These are phyloP conservation scores for Cadophora sp. DNA, from an alignment of 2,329 filamentous ascomycete species.

Conservation along the genomic window DNA sequence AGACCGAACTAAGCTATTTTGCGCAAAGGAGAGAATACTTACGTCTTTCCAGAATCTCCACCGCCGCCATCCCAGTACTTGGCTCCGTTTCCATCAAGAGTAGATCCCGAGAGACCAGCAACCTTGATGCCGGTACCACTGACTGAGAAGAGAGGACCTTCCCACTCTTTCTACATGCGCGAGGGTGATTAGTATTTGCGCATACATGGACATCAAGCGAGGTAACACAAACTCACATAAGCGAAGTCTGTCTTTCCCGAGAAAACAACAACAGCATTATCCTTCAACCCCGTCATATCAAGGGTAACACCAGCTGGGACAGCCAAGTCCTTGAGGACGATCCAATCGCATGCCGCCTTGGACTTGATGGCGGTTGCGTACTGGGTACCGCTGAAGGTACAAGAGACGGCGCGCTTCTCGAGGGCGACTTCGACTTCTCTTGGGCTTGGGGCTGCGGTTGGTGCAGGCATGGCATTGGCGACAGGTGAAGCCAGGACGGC, in stretches of 20 bases:
- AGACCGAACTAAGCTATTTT: no score
- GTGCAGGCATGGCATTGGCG: conserved; percentile 18
- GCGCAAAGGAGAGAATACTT: not conserved
- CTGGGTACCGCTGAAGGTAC: conserved; percentile 19
- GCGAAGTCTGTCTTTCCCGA: conserved; percentile 19
- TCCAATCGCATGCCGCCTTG: conserved; percentile 19
- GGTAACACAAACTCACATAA: conserved; percentile 10
- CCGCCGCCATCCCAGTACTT: conserved; percentile 22
- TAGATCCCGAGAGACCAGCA: conserved; percentile 9
- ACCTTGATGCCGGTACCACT: conserved; percentile 24
- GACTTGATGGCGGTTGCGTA: conserved; percentile 22
- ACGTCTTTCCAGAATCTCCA: conserved; percentile 11
- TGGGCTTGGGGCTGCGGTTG: conserved; percentile 15
- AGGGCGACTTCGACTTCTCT: conserved; percentile 20
- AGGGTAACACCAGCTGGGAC: conserved; percentile 20
- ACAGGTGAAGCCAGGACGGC: conserved; percentile 13
- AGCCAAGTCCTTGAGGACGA: conserved; percentile 17
- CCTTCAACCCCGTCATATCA: conserved; percentile 20
- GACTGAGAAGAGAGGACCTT: conserved; percentile 23
- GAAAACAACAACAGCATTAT: conserved; percentile 22
- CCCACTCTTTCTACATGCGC: conserved; percentile 10
- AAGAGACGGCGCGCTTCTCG: conserved; percentile 21
- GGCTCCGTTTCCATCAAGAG: conserved; percentile 20
- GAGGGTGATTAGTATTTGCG: not conserved
- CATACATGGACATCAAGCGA: not conserved